Evolutionary conservation across 1,139 yeast species (phyloP), one percentile per base, ranked within the genome.

Genomic region (Candida albicans): DNA sequence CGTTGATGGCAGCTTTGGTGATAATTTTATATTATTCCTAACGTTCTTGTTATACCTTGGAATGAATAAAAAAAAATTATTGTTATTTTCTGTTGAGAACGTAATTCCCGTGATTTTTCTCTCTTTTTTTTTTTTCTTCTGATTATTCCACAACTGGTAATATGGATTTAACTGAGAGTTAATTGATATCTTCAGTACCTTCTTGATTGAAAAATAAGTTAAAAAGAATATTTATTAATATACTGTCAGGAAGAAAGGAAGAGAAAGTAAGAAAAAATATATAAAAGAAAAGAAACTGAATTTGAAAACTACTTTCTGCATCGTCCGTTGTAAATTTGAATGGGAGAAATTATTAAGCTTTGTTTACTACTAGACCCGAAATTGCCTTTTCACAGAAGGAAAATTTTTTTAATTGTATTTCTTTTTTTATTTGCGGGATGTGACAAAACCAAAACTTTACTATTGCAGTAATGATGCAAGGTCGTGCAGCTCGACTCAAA

Each of bases 401-500:
- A 35, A 35, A 28, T 27, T 36, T 39, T 31, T 28, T 27, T 35
- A 18, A 15, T 13, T 40, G n/a, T n/a, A n/a, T 34, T 25, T 32
- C 29, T 30, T 12, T 14, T 38, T 29, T 25, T 14, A 11, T 10
- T 31, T 32, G 26, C 32, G 36, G 37, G 36, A 37, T 28, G 35
- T 33, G 33, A 39, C 15, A 13, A 14, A 32, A 13, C 18, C 22
- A 32, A 32, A 2, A 7, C 11, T 33, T 34, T 27, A 28, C 3
- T 43, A 43, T 40, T 37, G 43, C 8, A 9, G 46, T 27, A 29
- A 32, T 42, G 49, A 26, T 40, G 44, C 32, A 31, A 13, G 28
- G 47, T 43, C 43, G 48, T 39, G 46, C 34, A 35, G 24, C 13
- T 11, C 3, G 13, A 13, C 14, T 18, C 32, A 39, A 36, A 37